Evolutionary conservation across 2,329 filamentous ascomycete species (phyloP).

Genomic region (Endocalyx cinctus): DNA sequence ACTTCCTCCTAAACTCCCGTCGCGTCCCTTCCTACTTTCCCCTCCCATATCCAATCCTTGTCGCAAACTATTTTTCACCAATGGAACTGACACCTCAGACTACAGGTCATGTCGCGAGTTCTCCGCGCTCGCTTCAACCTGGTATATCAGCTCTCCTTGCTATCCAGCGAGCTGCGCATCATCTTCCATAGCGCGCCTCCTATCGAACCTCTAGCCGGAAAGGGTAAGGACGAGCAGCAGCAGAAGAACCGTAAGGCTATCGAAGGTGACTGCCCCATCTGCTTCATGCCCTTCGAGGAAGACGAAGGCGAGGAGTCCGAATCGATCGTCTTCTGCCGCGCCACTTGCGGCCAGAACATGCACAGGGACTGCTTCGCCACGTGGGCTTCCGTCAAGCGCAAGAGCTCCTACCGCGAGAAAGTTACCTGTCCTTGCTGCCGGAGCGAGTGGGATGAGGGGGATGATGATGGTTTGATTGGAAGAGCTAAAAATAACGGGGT

Average conservation of each 20-base stretch:
- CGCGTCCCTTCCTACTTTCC: too few relatives aligned
- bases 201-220: slow-evolving; percentile 32
- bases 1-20: slow-evolving; percentile 14
- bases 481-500: slow-evolving; percentile 38
- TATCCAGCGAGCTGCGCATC: slow-evolving; percentile 52
- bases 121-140: slow-evolving; percentile 52
- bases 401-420: slow-evolving; percentile 18
- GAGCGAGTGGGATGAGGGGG: slow-evolving; percentile 48
- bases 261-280: slow-evolving; percentile 55
- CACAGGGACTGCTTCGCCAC: slow-evolving; percentile 50
- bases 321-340: slow-evolving; percentile 45
- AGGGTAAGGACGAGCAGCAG: slow-evolving; percentile 1
- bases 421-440: slow-evolving; percentile 61
- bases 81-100: too few relatives aligned
- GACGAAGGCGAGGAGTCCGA: too few relatives aligned
- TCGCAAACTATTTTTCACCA: too few relatives aligned
- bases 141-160: slow-evolving; percentile 58
- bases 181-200: slow-evolving; percentile 53
- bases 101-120: slow-evolving; percentile 54
- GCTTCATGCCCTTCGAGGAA: slow-evolving; percentile 46
- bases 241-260: slow-evolving; percentile 42
- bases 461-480: slow-evolving; percentile 35
- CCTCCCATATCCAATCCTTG: too few relatives aligned
- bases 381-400: slow-evolving; percentile 47
- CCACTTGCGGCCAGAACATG: slow-evolving; percentile 51